Evolutionary conservation across 2,329 filamentous ascomycete genomes (phyloP).

Genomic region (Pestalotiopsis sp.): DNA sequence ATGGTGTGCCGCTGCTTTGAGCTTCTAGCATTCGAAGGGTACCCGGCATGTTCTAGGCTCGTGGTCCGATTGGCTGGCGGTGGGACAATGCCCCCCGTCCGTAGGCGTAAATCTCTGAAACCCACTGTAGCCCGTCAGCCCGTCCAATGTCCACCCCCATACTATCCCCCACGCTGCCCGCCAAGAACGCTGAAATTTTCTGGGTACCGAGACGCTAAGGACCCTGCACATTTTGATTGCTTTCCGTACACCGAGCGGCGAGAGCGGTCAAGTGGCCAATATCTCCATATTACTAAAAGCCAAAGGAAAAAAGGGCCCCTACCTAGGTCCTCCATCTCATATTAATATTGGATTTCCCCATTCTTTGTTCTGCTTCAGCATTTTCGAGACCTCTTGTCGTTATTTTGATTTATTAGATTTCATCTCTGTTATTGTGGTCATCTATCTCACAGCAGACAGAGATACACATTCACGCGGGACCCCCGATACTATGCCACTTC

Average conservation of each 20-base stretch:
- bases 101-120: slow-evolving; percentile 14
- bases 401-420: background rate
- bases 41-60: background rate
- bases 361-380: background rate
- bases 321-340: background rate
- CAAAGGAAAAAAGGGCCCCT: background rate
- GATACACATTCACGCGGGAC: background rate
- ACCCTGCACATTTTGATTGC: background rate
- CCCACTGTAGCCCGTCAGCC: background rate
- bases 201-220: background rate
- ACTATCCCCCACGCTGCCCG: background rate
- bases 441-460: background rate
- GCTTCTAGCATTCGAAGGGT: background rate
- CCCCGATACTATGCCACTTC: slow-evolving; percentile 12
- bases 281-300: background rate
- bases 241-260: background rate
- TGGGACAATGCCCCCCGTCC: background rate
- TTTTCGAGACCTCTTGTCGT: background rate
- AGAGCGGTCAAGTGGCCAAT: background rate
- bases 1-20: background rate
- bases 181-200: background rate
- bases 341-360: background rate
- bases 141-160: background rate
- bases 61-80: background rate
- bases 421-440: background rate